A percentile compares a stretch with the other conserved stretches of the same genome.
phyloP scores from a whole-genome alignment of 2,329 filamentous ascomycete species.

The Fusarium foetens region DNA sequence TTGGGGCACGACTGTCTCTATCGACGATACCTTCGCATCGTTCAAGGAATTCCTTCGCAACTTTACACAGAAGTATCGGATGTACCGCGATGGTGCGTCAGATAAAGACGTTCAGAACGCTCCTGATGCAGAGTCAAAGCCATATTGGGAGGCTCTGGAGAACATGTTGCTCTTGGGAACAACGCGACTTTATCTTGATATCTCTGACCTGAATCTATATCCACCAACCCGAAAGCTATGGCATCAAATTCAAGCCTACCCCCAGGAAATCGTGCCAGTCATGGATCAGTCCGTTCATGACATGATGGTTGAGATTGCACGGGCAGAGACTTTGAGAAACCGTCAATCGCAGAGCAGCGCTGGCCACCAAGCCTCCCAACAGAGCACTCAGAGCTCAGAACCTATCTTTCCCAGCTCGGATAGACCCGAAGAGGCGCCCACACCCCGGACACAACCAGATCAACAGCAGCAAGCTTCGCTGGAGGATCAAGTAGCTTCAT shows the following conservation, averaged over 20 bases:
- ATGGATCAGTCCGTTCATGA: conserved; percentile 97
- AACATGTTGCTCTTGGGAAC: conserved; percentile 91
- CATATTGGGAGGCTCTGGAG: conserved; percentile 86
- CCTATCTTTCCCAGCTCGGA: conserved; percentile 85
- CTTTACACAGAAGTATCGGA: conserved; percentile 91
- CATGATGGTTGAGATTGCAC: conserved; percentile 88
- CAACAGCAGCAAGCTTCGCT: conserved; percentile 66
- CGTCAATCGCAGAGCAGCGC: conserved; percentile 69
- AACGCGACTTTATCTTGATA: conserved; percentile 86
- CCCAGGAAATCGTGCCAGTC: conserved; percentile 93
- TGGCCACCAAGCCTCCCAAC: conserved; percentile 56
- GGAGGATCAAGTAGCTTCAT: conserved; percentile 83
- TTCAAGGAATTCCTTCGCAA: conserved; percentile 95
- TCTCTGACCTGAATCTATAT: conserved; percentile 89
- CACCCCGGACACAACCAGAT: conserved; percentile 54
- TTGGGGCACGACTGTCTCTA: conserved; percentile 97
- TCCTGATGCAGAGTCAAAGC: conserved; percentile 79
- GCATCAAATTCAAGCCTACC: conserved; percentile 94
- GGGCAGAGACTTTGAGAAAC: conserved; percentile 78
- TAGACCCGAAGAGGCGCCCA: conserved; percentile 60
- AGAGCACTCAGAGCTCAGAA: conserved; percentile 72
- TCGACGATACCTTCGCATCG: conserved; percentile 84
- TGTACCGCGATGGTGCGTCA: conserved; percentile 87
- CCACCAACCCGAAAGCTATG: conserved; percentile 92
- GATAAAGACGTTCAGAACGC: conserved; percentile 77